phyloP scores from a whole-genome alignment of 352 stramenopile genomes.

The Pythium aquatile region DNA sequence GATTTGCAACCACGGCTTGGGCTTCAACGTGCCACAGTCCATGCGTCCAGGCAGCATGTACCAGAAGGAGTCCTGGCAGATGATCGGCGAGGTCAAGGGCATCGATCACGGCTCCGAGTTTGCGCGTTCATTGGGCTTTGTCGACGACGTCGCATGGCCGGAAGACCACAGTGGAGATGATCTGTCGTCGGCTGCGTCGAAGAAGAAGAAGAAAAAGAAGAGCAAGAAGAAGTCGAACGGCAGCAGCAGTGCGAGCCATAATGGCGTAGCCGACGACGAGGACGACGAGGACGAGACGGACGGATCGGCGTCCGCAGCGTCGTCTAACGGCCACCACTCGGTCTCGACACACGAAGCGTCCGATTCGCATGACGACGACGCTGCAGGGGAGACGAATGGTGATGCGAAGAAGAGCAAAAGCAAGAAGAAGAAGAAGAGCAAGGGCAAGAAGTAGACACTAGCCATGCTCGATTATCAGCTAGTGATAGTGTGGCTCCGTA shows the following conservation, averaged over 20 bases:
- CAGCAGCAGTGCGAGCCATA: conserved; percentile 3
- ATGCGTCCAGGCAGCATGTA: conserved; percentile 50
- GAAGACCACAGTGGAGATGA: conserved; percentile 48
- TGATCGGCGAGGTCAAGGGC: conserved; percentile 55
- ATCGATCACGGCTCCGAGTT: conserved; percentile 86
- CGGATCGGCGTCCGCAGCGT: conserved; percentile 17
- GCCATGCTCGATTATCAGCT: conserved; percentile 1
- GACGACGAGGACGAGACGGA: conserved; percentile 16
- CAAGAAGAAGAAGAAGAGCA: conserved; percentile 41
- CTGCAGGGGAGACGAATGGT: conserved; percentile 3
- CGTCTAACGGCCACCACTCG: conserved; percentile 14
- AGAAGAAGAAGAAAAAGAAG: conserved; percentile 65
- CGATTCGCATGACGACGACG: conserved; percentile 21
- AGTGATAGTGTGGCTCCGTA: neutral
- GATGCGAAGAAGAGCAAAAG: conserved; percentile 27
- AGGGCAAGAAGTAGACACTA: conserved; percentile 31
- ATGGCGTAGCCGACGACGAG: conserved; percentile 11
- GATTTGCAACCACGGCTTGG: conserved; percentile 61
- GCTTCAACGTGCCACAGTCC: conserved; percentile 71
- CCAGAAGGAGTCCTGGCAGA: conserved; percentile 66
- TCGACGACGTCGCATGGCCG: conserved; percentile 84
- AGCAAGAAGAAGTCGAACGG: conserved; percentile 57
- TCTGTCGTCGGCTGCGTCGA: conserved; percentile 20
- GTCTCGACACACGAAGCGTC: neutral
- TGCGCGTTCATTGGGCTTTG: conserved; percentile 73